Base-by-base conservation (phyloP, 495 filamentous ascomycete species). In the Talaromyces trachyspermus region DNA sequence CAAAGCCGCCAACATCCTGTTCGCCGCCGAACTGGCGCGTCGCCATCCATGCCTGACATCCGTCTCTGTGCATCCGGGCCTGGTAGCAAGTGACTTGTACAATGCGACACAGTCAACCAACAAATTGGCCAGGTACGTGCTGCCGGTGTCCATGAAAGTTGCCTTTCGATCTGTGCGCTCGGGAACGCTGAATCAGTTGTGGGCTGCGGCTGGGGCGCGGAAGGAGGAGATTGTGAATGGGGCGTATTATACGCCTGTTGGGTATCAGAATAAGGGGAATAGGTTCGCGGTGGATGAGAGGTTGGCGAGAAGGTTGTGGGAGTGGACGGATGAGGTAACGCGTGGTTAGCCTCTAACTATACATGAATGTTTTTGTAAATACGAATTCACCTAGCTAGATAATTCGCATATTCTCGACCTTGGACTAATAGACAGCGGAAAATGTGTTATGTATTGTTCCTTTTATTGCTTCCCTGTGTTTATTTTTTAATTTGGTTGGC, bases 1-100 rank as follows among this genome's bases (percentile, higher is more conserved):
- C 51, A 89, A 89, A 65, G 73, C 87, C 1, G 79, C 83, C 5
- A 88, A 87, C 56, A 69, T 87, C n/a, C 63, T 88, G 2, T 83
- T 76, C 49, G 70, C 77, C 1, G 53, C 61, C 2, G 74, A 85
- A 52, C 66, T 90, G 11, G 78, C 79, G 0, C 62, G 62, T 12
- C 71, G 73, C 2, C 69, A 84, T 55, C 80, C 79, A 0, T 58
- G 69, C 24, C 74, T 86, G 36, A 71, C 64, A 0, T 71, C 69
- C 8, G 64, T 83, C 0, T 54, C 81, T 0, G 67, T 88, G 0
- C 82, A 89, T 45, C 87, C 88, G 0, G 86, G 87, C 5, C 53
- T 79, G 0, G 77, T 88, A 22, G 43, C 55, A 3, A 87, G 81
- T 10, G 66, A 75, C 1, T 52, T 87, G 5, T 74, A 74, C 46